These are phyloP conservation scores for Candida sphagnicola DNA, from an alignment of 805 yeast genomes.

Conservation along the genomic window DNA sequence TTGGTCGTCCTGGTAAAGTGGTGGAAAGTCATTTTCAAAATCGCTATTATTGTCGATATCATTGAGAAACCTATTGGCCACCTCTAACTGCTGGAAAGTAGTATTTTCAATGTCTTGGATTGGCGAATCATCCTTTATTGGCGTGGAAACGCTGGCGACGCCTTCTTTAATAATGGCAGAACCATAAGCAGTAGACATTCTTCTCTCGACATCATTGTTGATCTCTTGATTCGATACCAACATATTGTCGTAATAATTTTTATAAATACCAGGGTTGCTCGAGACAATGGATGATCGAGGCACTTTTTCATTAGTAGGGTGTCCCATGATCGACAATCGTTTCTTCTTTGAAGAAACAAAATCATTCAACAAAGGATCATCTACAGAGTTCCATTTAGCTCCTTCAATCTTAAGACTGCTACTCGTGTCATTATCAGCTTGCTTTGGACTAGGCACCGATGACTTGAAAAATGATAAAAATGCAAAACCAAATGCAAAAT, in stretches of 20 bases:
- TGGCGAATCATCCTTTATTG: slow-evolving; percentile 9
- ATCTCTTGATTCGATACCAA: slow-evolving; percentile 15
- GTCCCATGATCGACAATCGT: slow-evolving; percentile 21
- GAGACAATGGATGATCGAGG: slow-evolving; percentile 25
- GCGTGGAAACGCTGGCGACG: slow-evolving; percentile 3
- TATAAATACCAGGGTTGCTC: slow-evolving; percentile 15
- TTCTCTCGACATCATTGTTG: slow-evolving; percentile 25
- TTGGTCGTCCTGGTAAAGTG: slow-evolving; percentile 30
- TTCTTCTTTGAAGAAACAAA: slow-evolving; percentile 25
- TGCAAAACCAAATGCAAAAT: slow-evolving; percentile 6
- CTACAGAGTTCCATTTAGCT: not conserved
- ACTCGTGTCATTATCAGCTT: not conserved
- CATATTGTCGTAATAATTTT: slow-evolving; percentile 14
- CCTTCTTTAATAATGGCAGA: slow-evolving; percentile 11
- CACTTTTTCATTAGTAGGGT: slow-evolving; percentile 9
- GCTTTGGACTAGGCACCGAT: not conserved
- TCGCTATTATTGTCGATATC: slow-evolving; percentile 3
- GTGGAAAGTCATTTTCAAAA: slow-evolving; percentile 17
- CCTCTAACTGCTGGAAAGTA: not conserved
- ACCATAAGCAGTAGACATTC: slow-evolving; percentile 20
- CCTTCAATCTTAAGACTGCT: not conserved
- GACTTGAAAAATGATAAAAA: slow-evolving; percentile 11
- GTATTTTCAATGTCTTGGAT: slow-evolving; percentile 7
- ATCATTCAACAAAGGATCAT: slow-evolving; percentile 18
- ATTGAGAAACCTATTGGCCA: not conserved